A percentile compares a stretch with the other conserved stretches of the same genome.
Evolutionary conservation across 257 asterid genomes (phyloP).

Genomic region (Paulownia fortunei): DNA sequence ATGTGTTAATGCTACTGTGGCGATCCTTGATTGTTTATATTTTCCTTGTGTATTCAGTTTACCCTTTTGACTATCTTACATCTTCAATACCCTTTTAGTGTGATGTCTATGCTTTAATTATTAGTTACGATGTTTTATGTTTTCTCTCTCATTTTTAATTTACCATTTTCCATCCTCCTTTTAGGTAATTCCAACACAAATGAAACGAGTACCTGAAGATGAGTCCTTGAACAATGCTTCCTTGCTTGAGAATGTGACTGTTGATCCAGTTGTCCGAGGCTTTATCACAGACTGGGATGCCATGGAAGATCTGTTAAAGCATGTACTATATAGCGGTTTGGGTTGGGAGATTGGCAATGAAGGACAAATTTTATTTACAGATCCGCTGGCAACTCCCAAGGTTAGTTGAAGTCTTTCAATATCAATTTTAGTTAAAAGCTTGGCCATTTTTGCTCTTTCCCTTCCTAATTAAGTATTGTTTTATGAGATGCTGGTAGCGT

Average conservation of each 20-base stretch:
- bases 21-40: conserved; percentile 19
- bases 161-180: conserved; percentile 22
- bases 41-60: conserved; percentile 9
- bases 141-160: not conserved
- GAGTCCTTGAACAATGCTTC: conserved; percentile 57
- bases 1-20: not conserved
- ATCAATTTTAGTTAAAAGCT: conserved; percentile 27
- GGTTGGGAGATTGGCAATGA: conserved; percentile 99
- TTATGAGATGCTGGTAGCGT: conserved; percentile 15
- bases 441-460: conserved; percentile 10
- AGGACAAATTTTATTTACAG: conserved; percentile 93
- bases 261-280: conserved; percentile 90
- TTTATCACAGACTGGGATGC: conserved; percentile 96
- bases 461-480: not conserved
- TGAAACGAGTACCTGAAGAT: conserved; percentile 81
- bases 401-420: conserved; percentile 37
- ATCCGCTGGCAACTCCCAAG: conserved; percentile 96
- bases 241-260: conserved; percentile 54
- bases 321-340: conserved; percentile 78
- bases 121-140: not conserved
- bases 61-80: not conserved
- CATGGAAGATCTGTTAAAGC: conserved; percentile 84
- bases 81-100: not conserved
- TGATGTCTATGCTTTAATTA: not conserved
- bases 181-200: conserved; percentile 83